A percentile compares a stretch with the other conserved stretches of the same genome.
Conservation (phyloP, 305 asterid genomes). For the Fraxinus nigra region DNA sequence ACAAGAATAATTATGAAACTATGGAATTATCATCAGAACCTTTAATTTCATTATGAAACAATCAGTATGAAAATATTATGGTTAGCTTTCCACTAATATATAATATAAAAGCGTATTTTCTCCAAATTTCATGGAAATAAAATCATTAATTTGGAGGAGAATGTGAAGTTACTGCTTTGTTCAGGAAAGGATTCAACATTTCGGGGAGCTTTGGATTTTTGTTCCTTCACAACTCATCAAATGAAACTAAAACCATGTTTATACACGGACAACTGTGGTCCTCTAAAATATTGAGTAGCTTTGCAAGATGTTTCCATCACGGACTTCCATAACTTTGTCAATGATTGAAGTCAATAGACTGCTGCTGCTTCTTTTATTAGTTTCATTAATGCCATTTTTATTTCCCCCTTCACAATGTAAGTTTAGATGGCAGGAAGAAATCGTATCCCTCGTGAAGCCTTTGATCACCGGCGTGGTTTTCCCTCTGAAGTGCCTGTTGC, state of each 20-base stretch:
- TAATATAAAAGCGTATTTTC: neutral
- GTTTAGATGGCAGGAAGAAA: slow-evolving; percentile 79
- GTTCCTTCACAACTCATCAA: neutral
- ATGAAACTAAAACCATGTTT: neutral
- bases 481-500: slow-evolving; percentile 50
- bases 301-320: neutral
- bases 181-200: neutral
- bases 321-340: neutral
- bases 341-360: neutral
- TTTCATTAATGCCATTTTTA: neutral
- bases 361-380: neutral
- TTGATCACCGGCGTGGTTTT: slow-evolving; percentile 70
- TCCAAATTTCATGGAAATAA: neutral
- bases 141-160: neutral
- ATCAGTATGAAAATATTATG: neutral
- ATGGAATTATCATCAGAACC: neutral
- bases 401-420: slow-evolving; percentile 29
- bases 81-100: neutral
- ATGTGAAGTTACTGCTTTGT: neutral
- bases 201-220: neutral
- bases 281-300: neutral
- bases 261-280: neutral
- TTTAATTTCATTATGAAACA: neutral
- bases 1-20: neutral
- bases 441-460: slow-evolving; percentile 61